Evolutionary conservation across 352 stramenopile species (phyloP).

Genomic region (Plasmopara halstedii): DNA sequence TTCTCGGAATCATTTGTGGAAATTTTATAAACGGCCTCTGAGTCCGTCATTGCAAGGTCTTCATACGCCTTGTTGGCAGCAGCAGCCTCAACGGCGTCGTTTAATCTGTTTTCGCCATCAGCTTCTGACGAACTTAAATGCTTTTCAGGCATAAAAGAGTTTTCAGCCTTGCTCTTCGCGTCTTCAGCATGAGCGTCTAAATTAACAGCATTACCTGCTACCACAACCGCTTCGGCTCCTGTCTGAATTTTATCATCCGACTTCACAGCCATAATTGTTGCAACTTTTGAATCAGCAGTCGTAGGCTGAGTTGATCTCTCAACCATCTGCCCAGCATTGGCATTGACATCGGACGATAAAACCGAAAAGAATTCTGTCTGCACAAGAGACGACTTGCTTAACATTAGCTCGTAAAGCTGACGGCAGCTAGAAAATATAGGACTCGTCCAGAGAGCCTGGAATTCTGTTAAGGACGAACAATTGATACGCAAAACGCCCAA

Average conservation of each 20-base stretch:
- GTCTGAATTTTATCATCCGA: neutral
- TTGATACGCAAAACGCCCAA: conserved; percentile 33
- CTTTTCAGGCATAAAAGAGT: neutral
- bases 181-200: neutral
- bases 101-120: neutral
- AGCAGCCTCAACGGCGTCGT: neutral
- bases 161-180: neutral
- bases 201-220: neutral
- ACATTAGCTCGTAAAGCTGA: conserved; percentile 49
- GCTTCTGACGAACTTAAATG: neutral
- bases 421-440: conserved; percentile 44
- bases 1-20: neutral
- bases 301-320: neutral
- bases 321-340: neutral
- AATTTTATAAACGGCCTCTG: neutral
- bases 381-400: conserved; percentile 32
- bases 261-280: neutral
- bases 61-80: neutral
- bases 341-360: conserved; percentile 17
- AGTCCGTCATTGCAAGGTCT: neutral
- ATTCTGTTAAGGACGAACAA: conserved; percentile 48
- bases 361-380: conserved; percentile 25
- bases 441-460: conserved; percentile 57
- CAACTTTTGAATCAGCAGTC: neutral
- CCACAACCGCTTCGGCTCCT: neutral